Conservation (phyloP, 164 flowering plant genomes). For the Nymphaea thermarum region DNA sequence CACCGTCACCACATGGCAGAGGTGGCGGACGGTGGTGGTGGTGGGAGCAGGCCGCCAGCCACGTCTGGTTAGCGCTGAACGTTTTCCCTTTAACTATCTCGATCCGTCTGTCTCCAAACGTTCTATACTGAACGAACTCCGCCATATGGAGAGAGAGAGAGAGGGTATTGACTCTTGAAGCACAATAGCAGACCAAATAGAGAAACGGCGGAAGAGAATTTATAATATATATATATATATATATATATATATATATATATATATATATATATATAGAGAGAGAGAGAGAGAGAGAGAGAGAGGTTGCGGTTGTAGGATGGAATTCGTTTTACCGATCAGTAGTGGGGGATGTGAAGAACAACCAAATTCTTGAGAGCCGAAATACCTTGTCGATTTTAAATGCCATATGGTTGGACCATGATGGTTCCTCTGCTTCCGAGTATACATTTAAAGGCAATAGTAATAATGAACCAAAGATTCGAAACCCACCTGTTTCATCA, state of each 20-base stretch:
- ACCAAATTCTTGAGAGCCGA: background rate
- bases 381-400: too few species aligned
- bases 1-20: background rate
- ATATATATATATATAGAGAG: background rate
- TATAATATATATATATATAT: too few species aligned
- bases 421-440: too few species aligned
- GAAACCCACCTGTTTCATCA: too few species aligned
- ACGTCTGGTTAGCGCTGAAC: constrained; percentile 17
- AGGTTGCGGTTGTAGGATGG: background rate
- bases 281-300: constrained; percentile 1
- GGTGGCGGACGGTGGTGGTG: constrained; percentile 7
- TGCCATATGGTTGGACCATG: too few species aligned
- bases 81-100: constrained; percentile 42
- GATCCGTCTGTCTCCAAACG: constrained; percentile 20
- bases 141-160: background rate
- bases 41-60: constrained; percentile 3
- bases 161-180: background rate
- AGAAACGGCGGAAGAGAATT: constrained; percentile 13
- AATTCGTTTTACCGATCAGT: background rate
- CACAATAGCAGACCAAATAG: constrained; percentile 13
- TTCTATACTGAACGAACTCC: constrained; percentile 8
- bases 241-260: too few species aligned
- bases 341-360: background rate
- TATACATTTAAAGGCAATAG: too few species aligned
- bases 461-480: too few species aligned